Base-by-base conservation (phyloP, 140 eudicot species). In the Anethum foeniculum region DNA sequence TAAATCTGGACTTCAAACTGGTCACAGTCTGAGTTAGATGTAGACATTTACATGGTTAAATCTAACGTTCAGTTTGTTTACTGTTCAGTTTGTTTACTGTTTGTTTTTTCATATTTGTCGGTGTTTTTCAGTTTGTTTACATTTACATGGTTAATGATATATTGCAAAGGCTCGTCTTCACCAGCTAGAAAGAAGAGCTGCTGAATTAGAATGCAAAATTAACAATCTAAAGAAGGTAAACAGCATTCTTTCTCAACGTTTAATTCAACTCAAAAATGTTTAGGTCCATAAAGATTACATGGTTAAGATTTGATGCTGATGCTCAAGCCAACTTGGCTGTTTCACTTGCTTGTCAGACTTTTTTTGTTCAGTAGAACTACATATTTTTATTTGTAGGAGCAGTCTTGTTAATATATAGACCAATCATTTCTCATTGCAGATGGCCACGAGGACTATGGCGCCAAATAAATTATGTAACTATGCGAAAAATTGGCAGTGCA, bases 291-390 rank as follows among this genome's bases (percentile, higher is more conserved):
- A 39, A 30, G 23, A 39, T 76, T 51, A 7, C n/a, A n/a, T n/a
- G n/a, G n/a, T n/a, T n/a, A n/a, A n/a, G n/a, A n/a, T 89, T 97
- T 0, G 99, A 89, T 82, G 99, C 99, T 25, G 99, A 95, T 87
- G 86, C 93, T 79, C 96, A 92, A 86, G 99, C 99, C 60, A 95
- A 95, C 86, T 88, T 89, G 82, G 99, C 91, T 1, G 93, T 89
- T 67, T 88, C 84, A 71, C 99, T 95, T 80, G 90, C 97, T 78
- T 96, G 98, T 90, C 76, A 77, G 78, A 77, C 76, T 36, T 80
- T 68, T 39, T 58, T 21, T n/a, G 43, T 25, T 30, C 27, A 62
- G 46, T 64, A 27, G 25, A 68, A n/a, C 21, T 47, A 71, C 16
- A 46, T 39, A 8, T 73, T 5, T 73, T 43, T 43, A 12, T 73